Percentiles rank a stretch among this genome's conserved stretches.
phyloP scores from a whole-genome alignment of 1,284 basidiomycete genomes.

The Cutaneotrichosporon sp. region DNA sequence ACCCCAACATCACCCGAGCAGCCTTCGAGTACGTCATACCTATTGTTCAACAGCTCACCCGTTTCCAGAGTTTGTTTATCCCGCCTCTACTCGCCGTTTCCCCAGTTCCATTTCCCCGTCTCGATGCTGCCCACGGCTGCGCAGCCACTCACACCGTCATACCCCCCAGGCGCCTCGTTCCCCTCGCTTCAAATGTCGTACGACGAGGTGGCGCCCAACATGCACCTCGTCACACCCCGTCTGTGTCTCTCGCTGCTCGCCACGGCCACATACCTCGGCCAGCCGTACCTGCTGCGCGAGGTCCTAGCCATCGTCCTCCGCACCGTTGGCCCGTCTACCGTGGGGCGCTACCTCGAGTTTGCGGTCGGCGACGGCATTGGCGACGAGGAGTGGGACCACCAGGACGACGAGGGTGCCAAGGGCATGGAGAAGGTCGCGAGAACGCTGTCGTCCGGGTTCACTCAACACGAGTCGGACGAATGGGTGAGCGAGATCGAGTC shows the following conservation, averaged over 20 bases:
- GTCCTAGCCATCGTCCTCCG: constrained; percentile 70
- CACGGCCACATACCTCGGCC: constrained; percentile 80
- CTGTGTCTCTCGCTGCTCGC: constrained; percentile 85
- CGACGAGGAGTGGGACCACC: constrained; percentile 53
- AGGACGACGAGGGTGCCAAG: constrained; percentile 63
- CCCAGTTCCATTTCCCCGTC: constrained; percentile 67
- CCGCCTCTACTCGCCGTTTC: constrained; percentile 81
- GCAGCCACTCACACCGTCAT: constrained; percentile 70
- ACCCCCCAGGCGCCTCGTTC: constrained; percentile 58
- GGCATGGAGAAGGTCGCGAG: constrained; percentile 71
- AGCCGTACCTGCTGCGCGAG: constrained; percentile 73
- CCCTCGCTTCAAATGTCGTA: constrained; percentile 67
- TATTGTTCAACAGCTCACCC: constrained; percentile 6
- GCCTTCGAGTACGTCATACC: constrained; percentile 57
- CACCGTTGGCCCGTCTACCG: constrained; percentile 77
- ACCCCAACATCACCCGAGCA: constrained; percentile 79
- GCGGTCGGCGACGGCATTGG: constrained; percentile 74
- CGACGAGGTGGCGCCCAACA: constrained; percentile 49
- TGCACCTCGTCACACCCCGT: constrained; percentile 74
- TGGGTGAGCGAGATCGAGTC: constrained; percentile 16
- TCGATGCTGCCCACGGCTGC: constrained; percentile 65
- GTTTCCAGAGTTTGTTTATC: constrained; percentile 72
- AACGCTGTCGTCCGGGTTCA: constrained; percentile 41
- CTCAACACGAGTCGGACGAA: constrained; percentile 13
- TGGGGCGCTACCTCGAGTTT: constrained; percentile 76